A percentile compares a stretch with the other conserved stretches of the same genome.
These are phyloP conservation scores for Rhodotorula sp. DNA, from an alignment of 1,284 basidiomycete species.

Conservation along the genomic window DNA sequence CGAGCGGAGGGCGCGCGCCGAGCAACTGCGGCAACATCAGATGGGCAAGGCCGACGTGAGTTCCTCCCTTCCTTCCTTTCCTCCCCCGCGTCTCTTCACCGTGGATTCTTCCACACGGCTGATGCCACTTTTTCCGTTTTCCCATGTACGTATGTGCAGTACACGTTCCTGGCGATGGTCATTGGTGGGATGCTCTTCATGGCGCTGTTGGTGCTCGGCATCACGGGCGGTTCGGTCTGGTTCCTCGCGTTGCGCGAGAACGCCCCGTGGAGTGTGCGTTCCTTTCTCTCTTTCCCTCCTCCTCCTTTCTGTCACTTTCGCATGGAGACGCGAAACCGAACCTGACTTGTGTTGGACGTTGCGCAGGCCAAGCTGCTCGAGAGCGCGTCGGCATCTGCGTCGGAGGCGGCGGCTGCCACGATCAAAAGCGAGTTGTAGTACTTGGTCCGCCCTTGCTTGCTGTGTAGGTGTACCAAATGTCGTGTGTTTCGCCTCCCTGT, in stretches of 20 bases:
- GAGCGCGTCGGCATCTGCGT: neutral
- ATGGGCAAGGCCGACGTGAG: conserved; percentile 34
- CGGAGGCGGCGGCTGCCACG: conserved; percentile 1
- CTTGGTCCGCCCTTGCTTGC: neutral
- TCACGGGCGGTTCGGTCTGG: conserved; percentile 11
- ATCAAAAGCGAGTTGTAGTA: conserved; percentile 14
- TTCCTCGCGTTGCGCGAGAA: conserved; percentile 19
- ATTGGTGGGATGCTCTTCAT: conserved; percentile 23
- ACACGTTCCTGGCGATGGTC: conserved; percentile 29
- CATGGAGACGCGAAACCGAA: neutral
- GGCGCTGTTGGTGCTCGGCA: conserved; percentile 4
- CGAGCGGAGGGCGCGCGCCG: conserved; percentile 10
- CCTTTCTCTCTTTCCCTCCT: no score
- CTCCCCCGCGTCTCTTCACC: no score
- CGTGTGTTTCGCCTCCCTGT: neutral
- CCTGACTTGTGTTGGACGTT: neutral
- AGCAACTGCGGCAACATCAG: conserved; percentile 8
- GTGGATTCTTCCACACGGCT: neutral
- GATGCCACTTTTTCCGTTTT: no score
- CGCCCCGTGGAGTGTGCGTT: conserved; percentile 5
- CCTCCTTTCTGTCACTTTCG: no score
- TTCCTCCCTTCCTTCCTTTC: neutral
- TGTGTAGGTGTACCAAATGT: neutral
- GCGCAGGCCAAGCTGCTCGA: conserved; percentile 3
- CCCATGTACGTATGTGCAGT: conserved; percentile 7